Conservation (phyloP, 192 early-diverging fungal species). For the Geranomyces variabilis region DNA sequence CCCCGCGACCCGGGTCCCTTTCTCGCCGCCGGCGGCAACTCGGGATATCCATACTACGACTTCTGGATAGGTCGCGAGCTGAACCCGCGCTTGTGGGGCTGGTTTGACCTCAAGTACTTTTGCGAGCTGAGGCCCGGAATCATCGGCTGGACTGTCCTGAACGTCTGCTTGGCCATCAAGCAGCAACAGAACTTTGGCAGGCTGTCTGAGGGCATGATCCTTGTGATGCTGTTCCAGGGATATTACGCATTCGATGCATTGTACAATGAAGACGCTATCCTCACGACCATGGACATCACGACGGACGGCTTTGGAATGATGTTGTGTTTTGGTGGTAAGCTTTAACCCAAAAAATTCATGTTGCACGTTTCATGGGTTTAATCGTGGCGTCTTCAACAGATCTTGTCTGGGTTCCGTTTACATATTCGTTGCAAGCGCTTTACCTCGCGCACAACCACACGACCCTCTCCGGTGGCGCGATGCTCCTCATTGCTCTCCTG, state of each 20-base stretch:
- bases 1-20: conserved; percentile 47
- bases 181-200: conserved; percentile 71
- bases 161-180: conserved; percentile 74
- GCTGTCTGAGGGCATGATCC: conserved; percentile 76
- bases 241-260: conserved; percentile 88
- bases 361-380: neutral
- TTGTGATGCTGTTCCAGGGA: conserved; percentile 76
- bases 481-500: conserved; percentile 53
- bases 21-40: conserved; percentile 84
- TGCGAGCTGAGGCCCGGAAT: conserved; percentile 91
- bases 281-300: conserved; percentile 98
- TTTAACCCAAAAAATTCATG: too few species aligned
- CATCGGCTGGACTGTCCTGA: conserved; percentile 86
- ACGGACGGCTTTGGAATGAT: conserved; percentile 96
- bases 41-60: conserved; percentile 88
- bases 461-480: conserved; percentile 44
- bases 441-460: conserved; percentile 77
- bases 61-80: conserved; percentile 96
- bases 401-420: conserved; percentile 89
- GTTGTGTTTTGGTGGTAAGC: conserved; percentile 36
- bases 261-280: conserved; percentile 75
- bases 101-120: conserved; percentile 90
- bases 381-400: conserved; percentile 60
- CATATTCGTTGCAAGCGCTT: conserved; percentile 87
- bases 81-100: conserved; percentile 74